Percentiles rank a stretch among this genome's conserved stretches.
These are phyloP conservation scores for Periglandula ipomoeae DNA, from an alignment of 2,329 filamentous ascomycete species.

Conservation along the genomic window DNA sequence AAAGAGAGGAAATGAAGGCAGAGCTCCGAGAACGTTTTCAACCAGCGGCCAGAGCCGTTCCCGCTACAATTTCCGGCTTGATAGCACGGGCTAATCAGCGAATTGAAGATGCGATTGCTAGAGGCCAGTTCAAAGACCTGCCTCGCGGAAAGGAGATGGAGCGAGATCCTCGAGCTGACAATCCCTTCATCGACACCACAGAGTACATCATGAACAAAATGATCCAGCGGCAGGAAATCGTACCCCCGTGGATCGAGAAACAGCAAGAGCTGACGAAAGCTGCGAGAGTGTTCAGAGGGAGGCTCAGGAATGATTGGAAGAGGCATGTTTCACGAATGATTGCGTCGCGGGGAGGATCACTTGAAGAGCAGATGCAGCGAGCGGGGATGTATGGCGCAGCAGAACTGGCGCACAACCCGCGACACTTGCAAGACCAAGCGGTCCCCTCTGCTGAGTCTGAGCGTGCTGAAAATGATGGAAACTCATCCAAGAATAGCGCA, in stretches of 20 bases:
- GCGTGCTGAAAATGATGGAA: too few relatives aligned
- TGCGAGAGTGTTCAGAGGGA: constrained; percentile 58
- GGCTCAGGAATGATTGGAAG: constrained; percentile 77
- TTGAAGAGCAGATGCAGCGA: constrained; percentile 62
- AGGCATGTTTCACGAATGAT: constrained; percentile 74
- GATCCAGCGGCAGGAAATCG: constrained; percentile 90
- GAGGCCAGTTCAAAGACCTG: constrained; percentile 82
- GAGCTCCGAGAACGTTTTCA: constrained; percentile 76
- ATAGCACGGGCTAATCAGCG: constrained; percentile 78
- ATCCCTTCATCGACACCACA: constrained; percentile 89
- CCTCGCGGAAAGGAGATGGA: constrained; percentile 71
- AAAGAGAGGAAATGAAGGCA: constrained; percentile 60
- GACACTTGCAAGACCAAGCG: constrained; percentile 13
- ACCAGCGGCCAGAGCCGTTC: constrained; percentile 62
- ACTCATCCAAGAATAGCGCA: neutral
- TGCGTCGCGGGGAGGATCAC: constrained; percentile 62
- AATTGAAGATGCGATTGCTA: constrained; percentile 88
- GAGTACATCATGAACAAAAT: constrained; percentile 99
- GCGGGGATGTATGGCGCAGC: constrained; percentile 69
- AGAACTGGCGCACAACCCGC: constrained; percentile 58
- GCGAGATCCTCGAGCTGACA: constrained; percentile 71
- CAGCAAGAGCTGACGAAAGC: constrained; percentile 78
- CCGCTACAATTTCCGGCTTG: constrained; percentile 69
- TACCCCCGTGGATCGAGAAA: constrained; percentile 98
- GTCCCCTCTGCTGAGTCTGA: too few relatives aligned